A percentile compares a stretch with the other conserved stretches of the same genome.
Evolutionary conservation across 2,329 filamentous ascomycete genomes (phyloP).

Genomic region (Botrytis hyacinthi): DNA sequence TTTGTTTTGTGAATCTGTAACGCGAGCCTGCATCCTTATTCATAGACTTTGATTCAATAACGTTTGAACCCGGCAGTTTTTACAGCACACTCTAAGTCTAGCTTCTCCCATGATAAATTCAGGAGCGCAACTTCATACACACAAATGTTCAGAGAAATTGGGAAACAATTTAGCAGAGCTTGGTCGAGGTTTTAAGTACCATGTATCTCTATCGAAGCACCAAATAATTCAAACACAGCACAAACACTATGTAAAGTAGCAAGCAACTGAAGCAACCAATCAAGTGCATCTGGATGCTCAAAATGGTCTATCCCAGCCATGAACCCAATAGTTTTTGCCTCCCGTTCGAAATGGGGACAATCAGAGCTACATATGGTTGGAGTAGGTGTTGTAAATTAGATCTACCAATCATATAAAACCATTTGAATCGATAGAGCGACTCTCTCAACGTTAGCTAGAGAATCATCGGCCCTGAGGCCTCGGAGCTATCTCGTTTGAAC

Average conservation of each 20-base stretch:
- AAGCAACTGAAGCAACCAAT: not conserved
- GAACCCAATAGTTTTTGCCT: not conserved
- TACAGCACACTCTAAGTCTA: not conserved
- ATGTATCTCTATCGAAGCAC: not conserved
- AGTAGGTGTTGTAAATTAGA: not conserved
- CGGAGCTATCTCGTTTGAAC: not conserved
- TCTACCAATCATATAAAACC: not conserved
- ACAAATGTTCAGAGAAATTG: not conserved
- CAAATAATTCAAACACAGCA: not conserved
- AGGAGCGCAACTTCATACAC: not conserved
- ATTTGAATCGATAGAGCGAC: not conserved
- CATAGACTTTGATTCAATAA: not conserved
- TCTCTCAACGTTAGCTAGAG: not conserved
- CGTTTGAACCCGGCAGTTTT: too few relatives aligned
- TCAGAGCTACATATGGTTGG: not conserved
- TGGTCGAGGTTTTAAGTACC: too few relatives aligned
- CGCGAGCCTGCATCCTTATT: not conserved
- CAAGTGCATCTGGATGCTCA: not conserved
- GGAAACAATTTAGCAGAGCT: not conserved
- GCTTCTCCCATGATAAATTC: not conserved
- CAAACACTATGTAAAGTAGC: not conserved
- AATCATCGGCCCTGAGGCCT: not conserved
- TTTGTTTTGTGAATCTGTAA: not conserved
- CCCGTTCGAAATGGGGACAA: not conserved
- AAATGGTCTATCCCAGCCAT: not conserved